phyloP scores from a whole-genome alignment of 139 green algal species.

The Coccomyxa sp. region DNA sequence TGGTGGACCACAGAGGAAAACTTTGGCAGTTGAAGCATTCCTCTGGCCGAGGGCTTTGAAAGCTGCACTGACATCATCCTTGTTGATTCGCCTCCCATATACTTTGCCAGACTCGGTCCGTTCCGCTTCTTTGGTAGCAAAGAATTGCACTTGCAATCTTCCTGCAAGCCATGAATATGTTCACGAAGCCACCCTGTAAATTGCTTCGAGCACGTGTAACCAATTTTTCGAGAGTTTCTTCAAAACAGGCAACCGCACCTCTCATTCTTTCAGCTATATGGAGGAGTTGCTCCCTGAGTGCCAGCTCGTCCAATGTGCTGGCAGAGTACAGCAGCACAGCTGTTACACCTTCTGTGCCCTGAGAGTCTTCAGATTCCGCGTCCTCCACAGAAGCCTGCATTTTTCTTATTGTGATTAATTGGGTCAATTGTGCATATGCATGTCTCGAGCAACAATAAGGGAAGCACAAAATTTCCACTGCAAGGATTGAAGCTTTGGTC shows the following conservation, averaged over 20 bases:
- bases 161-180: not conserved
- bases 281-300: too few species aligned
- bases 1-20: slow-evolving; percentile 10
- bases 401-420: not conserved
- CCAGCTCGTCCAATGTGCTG: too few species aligned
- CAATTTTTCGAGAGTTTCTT: too few species aligned
- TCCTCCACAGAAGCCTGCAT: not conserved
- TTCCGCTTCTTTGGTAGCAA: not conserved
- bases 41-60: not conserved
- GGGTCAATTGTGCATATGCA: not conserved
- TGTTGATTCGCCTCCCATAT: not conserved
- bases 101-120: not conserved
- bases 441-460: not conserved
- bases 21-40: not conserved
- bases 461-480: not conserved
- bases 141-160: not conserved
- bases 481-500: not conserved
- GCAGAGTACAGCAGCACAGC: not conserved
- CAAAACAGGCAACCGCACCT: too few species aligned
- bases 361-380: too few species aligned
- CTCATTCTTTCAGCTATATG: too few species aligned
- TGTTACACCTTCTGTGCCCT: not conserved
- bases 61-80: not conserved
- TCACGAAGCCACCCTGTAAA: not conserved
- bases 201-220: not conserved